Conservation (phyloP, 1,284 basidiomycete genomes). For the Moniliophthora roreri region DNA sequence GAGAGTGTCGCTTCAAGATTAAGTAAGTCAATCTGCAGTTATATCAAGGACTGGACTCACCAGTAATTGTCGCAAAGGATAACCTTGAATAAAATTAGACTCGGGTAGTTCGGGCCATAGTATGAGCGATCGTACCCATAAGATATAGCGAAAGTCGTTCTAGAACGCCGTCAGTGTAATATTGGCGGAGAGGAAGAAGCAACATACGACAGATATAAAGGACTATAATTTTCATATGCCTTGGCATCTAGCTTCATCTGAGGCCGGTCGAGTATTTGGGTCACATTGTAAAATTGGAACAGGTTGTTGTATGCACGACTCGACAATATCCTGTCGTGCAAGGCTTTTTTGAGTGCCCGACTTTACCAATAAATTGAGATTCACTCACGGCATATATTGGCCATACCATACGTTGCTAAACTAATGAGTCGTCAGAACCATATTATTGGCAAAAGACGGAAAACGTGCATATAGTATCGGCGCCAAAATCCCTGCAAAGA, state of each 20-base stretch:
- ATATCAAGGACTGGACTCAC: slow-evolving; percentile 12
- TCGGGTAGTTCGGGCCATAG: slow-evolving; percentile 8
- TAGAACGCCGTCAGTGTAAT: slow-evolving; percentile 13
- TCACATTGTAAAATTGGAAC: slow-evolving; percentile 68
- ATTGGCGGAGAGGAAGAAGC: neutral
- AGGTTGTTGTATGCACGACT: slow-evolving; percentile 60
- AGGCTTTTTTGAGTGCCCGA: neutral
- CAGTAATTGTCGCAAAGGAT: slow-evolving; percentile 64
- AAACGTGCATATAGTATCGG: slow-evolving; percentile 57
- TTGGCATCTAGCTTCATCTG: slow-evolving; percentile 57
- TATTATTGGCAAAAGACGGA: neutral
- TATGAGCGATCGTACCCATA: slow-evolving; percentile 51
- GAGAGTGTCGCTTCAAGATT: slow-evolving; percentile 31
- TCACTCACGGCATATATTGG: slow-evolving; percentile 52
- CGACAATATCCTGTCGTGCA: slow-evolving; percentile 45
- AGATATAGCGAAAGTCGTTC: slow-evolving; percentile 63
- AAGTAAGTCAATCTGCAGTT: neutral
- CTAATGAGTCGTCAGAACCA: slow-evolving; percentile 21
- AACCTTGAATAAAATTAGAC: slow-evolving; percentile 20
- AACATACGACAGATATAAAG: slow-evolving; percentile 72
- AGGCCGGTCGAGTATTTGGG: slow-evolving; percentile 53
- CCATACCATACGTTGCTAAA: slow-evolving; percentile 65
- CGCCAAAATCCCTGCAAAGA: slow-evolving; percentile 54
- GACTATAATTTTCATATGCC: slow-evolving; percentile 80
- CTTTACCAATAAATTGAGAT: neutral